A percentile compares a stretch with the other conserved stretches of the same genome.
These are phyloP conservation scores for Globisporangium takayamanum DNA, from an alignment of 352 stramenopile genomes.

Conservation along the genomic window DNA sequence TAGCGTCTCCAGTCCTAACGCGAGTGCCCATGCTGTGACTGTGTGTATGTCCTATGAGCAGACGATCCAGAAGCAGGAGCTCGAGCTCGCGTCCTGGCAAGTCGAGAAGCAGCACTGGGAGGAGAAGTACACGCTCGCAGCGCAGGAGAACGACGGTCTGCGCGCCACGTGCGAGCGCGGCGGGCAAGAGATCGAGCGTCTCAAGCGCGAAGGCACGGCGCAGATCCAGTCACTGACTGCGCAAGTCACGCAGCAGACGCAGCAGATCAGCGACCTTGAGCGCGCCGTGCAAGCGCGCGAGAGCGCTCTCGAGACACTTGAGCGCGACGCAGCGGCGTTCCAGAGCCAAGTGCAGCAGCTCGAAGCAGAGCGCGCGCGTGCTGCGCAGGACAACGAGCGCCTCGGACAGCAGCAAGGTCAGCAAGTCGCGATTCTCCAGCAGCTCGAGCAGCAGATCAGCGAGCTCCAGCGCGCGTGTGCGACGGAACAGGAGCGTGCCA, in stretches of 20 bases:
- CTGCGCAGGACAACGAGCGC: slow-evolving; percentile 35
- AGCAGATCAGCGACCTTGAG: slow-evolving; percentile 44
- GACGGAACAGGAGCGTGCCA: slow-evolving; percentile 22
- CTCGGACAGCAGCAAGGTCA: slow-evolving; percentile 33
- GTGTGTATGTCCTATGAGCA: slow-evolving; percentile 2
- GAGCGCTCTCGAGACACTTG: slow-evolving; percentile 20
- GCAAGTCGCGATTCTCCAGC: slow-evolving; percentile 29
- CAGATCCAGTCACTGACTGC: slow-evolving; percentile 45
- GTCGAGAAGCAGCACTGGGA: slow-evolving; percentile 76
- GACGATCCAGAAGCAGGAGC: slow-evolving; percentile 54
- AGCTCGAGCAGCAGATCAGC: slow-evolving; percentile 33
- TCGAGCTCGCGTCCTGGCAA: slow-evolving; percentile 40
- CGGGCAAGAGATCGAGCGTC: slow-evolving; percentile 31
- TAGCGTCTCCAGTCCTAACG: background rate
- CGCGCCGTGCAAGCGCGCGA: slow-evolving; percentile 38
- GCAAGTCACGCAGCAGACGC: slow-evolving; percentile 43
- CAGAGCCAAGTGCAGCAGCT: slow-evolving; percentile 39
- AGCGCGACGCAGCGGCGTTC: slow-evolving; percentile 35
- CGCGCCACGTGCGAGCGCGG: slow-evolving; percentile 63
- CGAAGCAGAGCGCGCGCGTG: slow-evolving; percentile 31
- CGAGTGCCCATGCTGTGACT: background rate
- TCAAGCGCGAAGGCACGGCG: slow-evolving; percentile 45
- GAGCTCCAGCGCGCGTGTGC: slow-evolving; percentile 41
- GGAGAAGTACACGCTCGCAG: slow-evolving; percentile 62
- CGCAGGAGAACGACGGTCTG: slow-evolving; percentile 52